phyloP scores from a whole-genome alignment of 2,329 filamentous ascomycete species.

The Mycosphaerelloides madeirae region DNA sequence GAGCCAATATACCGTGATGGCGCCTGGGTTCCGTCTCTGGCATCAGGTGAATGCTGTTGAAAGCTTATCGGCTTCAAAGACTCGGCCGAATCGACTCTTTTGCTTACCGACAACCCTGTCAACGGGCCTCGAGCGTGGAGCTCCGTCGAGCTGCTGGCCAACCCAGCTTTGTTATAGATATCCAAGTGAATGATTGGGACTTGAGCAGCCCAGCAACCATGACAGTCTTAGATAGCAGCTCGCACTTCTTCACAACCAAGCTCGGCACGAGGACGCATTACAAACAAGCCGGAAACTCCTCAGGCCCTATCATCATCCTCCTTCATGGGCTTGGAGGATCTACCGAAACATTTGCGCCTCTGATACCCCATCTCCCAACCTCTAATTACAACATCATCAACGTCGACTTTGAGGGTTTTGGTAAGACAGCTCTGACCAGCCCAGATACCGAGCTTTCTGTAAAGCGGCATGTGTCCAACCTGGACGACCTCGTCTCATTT shows the following conservation, averaged over 20 bases:
- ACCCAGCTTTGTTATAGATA: too few relatives aligned
- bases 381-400: slow-evolving; percentile 3
- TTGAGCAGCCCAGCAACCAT: too few relatives aligned
- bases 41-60: background rate
- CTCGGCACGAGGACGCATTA: slow-evolving; percentile 6
- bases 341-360: slow-evolving; percentile 5
- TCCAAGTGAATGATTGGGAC: too few relatives aligned
- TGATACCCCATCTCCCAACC: slow-evolving; percentile 6
- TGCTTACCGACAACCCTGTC: too few relatives aligned
- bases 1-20: too few relatives aligned
- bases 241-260: slow-evolving; percentile 1
- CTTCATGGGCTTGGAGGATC: slow-evolving; percentile 12
- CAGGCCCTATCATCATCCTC: slow-evolving; percentile 4
- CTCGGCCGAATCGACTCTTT: too few relatives aligned
- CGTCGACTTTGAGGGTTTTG: slow-evolving; percentile 13
- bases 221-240: background rate
- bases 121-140: too few relatives aligned
- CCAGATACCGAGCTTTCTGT: slow-evolving; percentile 3
- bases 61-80: background rate
- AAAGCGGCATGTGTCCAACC: slow-evolving; percentile 9
- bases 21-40: too few relatives aligned
- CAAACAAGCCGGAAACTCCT: slow-evolving; percentile 1
- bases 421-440: slow-evolving; percentile 2
- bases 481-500: slow-evolving; percentile 11
- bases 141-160: too few relatives aligned